Base-by-base conservation (phyloP, 257 asterid species). In the Paulownia fortunei region DNA sequence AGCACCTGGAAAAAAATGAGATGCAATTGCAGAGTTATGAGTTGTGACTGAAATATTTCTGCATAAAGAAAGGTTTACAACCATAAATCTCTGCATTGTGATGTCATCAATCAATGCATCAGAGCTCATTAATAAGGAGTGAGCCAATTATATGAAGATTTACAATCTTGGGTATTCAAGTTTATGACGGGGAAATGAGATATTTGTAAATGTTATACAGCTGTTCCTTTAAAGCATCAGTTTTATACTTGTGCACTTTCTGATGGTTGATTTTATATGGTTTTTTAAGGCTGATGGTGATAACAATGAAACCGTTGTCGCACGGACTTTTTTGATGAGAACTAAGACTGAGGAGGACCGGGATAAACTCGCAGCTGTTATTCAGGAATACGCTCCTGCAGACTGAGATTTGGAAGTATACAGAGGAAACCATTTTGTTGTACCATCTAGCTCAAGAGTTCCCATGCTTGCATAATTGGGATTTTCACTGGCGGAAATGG, bases 381-480 rank as follows among this genome's bases (percentile, higher is more conserved):
- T 96, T 51, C 88, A 90, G 79, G 99, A 93, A 63, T 86, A 89
- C 42, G 92, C 99, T 37, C 99, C 99, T 70, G 79, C 88, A 73
- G 76, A 74, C 51, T 92, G 87, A 87, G 54, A 59, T 5, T 71
- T 11, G 37, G 49, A 58, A 41, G 76, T 27, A 42, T 19, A 41
- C 52, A 64, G 12, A 26, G 76, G 58, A 79, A 46, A 79, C 72
- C 51, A 65, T 66, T 10, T 79, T 86, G 88, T 84, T 88, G 95
- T 86, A 86, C 70, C n/a, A 60, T 55, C 79, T 84, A 82, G 80
- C 74, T 59, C 58, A 74, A 72, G 80, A 75, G 69, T 74, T n/a
- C 54, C 39, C 63, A 7, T 55, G 55, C 62, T n/a, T 63, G 69
- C 79, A 15, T 32, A 18, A 59, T 59, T 30, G 42, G 77, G 74